Percentiles rank a stretch among this genome's conserved stretches.
Evolutionary conservation across 2,329 filamentous ascomycete species (phyloP).

Genomic region (Colletotrichum brevisporum): DNA sequence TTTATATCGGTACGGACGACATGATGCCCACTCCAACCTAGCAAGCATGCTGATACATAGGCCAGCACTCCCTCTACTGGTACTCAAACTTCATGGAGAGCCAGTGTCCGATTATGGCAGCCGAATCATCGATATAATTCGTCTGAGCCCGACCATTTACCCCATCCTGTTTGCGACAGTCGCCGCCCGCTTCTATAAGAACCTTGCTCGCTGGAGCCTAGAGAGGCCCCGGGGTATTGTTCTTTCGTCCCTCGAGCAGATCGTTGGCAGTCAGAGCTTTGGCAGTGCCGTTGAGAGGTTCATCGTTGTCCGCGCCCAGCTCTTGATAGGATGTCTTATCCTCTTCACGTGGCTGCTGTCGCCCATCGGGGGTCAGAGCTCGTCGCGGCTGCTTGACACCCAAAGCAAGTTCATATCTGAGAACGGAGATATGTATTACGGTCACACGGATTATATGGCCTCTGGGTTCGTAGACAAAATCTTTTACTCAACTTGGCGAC

Average conservation of each 20-base stretch:
- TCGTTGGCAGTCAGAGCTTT: slow-evolving; percentile 29
- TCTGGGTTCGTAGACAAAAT: not conserved
- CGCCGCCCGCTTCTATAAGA: slow-evolving; percentile 15
- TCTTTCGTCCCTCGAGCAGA: slow-evolving; percentile 21
- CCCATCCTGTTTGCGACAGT: slow-evolving; percentile 26
- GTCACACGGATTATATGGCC: not conserved
- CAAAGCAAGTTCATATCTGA: not conserved
- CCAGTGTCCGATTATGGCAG: slow-evolving; percentile 10
- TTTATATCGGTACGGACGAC: no score
- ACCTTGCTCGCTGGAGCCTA: slow-evolving; percentile 5
- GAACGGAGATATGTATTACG: not conserved
- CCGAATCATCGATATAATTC: not conserved
- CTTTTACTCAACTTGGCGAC: not conserved
- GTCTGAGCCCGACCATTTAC: slow-evolving; percentile 28
- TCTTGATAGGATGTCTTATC: slow-evolving; percentile 3
- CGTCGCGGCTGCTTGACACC: not conserved
- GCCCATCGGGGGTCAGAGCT: slow-evolving; percentile 23
- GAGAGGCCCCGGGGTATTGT: slow-evolving; percentile 17
- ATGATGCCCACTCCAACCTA: no score
- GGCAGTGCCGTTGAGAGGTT: slow-evolving; percentile 18
- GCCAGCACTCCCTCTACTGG: not conserved
- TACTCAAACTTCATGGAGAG: not conserved
- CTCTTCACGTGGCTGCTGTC: slow-evolving; percentile 21
- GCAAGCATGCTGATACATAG: no score
- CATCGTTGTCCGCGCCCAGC: slow-evolving; percentile 4